Percentiles rank a stretch among this genome's conserved stretches.
Evolutionary conservation across 257 asterid species (phyloP).

Genomic region (Gynochthodes officinalis): DNA sequence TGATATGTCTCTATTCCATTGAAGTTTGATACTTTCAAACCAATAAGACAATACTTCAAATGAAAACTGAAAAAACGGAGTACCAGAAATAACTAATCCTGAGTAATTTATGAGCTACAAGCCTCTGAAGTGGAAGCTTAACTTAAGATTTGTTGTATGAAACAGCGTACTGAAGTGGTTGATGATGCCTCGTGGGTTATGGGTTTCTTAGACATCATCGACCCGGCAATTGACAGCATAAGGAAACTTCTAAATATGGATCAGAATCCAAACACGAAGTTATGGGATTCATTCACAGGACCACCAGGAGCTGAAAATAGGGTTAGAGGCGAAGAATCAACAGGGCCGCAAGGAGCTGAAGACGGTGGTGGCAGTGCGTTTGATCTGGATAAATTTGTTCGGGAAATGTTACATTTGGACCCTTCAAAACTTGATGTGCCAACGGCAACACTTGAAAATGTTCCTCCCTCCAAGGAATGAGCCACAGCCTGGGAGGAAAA

Average conservation of each 20-base stretch:
- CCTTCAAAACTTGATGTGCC: conserved; percentile 65
- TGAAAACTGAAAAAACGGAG: no score
- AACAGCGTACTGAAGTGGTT: conserved; percentile 90
- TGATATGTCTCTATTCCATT: no score
- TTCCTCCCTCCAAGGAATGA: conserved; percentile 21
- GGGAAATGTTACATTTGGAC: conserved; percentile 55
- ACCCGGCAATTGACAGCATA: conserved; percentile 87
- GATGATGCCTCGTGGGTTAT: conserved; percentile 94
- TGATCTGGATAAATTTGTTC: conserved; percentile 60
- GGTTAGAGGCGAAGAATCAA: conserved; percentile 24
- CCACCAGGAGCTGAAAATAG: conserved; percentile 12
- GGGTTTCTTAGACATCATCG: conserved; percentile 93
- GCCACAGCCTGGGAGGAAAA: conserved; percentile 26
- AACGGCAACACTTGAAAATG: conserved; percentile 28
- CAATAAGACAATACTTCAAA: no score
- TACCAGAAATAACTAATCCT: no score
- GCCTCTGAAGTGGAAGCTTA: no score
- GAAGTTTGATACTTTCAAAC: no score
- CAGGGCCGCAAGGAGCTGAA: conserved; percentile 23
- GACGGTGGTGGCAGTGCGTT: conserved; percentile 29
- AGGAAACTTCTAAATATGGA: conserved; percentile 56
- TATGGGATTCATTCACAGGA: conserved; percentile 17
- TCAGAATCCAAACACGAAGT: conserved; percentile 24
- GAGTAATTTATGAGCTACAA: no score
- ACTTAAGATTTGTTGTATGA: conserved; percentile 11